Percentiles rank a stretch among this genome's conserved stretches.
Conservation (phyloP, 2,329 filamentous ascomycete species). For the Shiraia sp. region DNA sequence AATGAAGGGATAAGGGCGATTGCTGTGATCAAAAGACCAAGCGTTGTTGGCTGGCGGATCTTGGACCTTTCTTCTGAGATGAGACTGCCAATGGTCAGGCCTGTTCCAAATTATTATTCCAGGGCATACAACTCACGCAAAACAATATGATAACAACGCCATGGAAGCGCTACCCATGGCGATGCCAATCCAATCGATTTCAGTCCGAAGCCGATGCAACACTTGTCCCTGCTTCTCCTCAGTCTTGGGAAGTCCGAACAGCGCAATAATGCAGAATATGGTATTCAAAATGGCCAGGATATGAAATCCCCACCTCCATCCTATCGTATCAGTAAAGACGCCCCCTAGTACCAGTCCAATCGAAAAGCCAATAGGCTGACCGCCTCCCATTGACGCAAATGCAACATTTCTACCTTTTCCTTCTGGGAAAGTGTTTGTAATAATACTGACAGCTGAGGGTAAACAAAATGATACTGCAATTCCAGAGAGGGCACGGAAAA, state of each 20-base stretch:
- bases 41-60: conserved; percentile 51
- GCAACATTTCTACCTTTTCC: conserved; percentile 56
- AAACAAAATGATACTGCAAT: conserved; percentile 54
- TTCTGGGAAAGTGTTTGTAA: conserved; percentile 52
- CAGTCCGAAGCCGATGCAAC: conserved; percentile 39
- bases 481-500: conserved; percentile 53
- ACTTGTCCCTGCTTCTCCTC: conserved; percentile 27
- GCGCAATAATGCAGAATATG: conserved; percentile 43
- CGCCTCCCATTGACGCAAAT: conserved; percentile 56
- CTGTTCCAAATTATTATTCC: background rate
- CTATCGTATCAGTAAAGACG: conserved; percentile 52
- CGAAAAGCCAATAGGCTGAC: conserved; percentile 57
- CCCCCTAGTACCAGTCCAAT: conserved; percentile 58
- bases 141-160: conserved; percentile 57
- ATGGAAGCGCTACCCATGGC: conserved; percentile 52
- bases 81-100: conserved; percentile 13
- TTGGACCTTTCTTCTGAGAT: conserved; percentile 47
- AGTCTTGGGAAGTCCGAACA: conserved; percentile 45
- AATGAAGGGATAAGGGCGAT: conserved; percentile 54
- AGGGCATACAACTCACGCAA: conserved; percentile 53
- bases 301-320: conserved; percentile 59
- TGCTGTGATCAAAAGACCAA: conserved; percentile 53
- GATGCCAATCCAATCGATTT: conserved; percentile 61
- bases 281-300: conserved; percentile 51
- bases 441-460: conserved; percentile 55